Evolutionary conservation across 1,139 yeast species (phyloP).

Genomic region (Diutina ranongensis): DNA sequence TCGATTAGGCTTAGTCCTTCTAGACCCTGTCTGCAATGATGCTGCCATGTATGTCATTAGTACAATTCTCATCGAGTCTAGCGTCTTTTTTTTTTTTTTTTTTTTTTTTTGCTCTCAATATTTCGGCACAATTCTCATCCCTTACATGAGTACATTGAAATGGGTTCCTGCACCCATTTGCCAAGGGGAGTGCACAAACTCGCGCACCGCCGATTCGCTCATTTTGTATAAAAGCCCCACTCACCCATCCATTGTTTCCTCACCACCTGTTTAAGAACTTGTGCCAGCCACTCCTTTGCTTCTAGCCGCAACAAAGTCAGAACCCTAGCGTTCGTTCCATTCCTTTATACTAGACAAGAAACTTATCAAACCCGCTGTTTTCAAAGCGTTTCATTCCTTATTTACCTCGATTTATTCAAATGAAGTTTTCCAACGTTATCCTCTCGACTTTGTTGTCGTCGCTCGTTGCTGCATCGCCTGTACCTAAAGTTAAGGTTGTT

Average conservation of each 20-base stretch:
- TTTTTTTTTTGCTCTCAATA: too few species aligned
- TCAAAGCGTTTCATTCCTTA: constrained; percentile 5
- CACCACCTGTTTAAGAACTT: constrained; percentile 1
- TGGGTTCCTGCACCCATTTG: neutral
- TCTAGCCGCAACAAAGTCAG: constrained; percentile 1
- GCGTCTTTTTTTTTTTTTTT: too few species aligned
- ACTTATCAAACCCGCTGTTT: neutral
- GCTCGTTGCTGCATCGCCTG: constrained; percentile 12
- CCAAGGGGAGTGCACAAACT: neutral
- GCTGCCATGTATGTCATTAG: too few species aligned
- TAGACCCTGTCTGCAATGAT: too few species aligned
- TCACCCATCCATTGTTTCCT: neutral
- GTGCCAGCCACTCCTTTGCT: constrained; percentile 5
- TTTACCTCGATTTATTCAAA: too few species aligned
- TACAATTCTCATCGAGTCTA: too few species aligned
- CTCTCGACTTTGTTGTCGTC: constrained; percentile 5
- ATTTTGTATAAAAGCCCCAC: neutral
- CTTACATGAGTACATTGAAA: neutral
- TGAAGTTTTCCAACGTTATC: constrained; percentile 5
- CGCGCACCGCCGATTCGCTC: neutral
- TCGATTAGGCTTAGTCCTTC: too few species aligned
- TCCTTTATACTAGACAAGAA: neutral
- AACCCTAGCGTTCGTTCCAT: constrained; percentile 5
- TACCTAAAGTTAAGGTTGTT: constrained; percentile 14
- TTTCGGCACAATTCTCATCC: too few species aligned